A percentile compares a stretch with the other conserved stretches of the same genome.
Evolutionary conservation across 768 basidiomycete species (phyloP).

Genomic region (Boletus sensibilis): DNA sequence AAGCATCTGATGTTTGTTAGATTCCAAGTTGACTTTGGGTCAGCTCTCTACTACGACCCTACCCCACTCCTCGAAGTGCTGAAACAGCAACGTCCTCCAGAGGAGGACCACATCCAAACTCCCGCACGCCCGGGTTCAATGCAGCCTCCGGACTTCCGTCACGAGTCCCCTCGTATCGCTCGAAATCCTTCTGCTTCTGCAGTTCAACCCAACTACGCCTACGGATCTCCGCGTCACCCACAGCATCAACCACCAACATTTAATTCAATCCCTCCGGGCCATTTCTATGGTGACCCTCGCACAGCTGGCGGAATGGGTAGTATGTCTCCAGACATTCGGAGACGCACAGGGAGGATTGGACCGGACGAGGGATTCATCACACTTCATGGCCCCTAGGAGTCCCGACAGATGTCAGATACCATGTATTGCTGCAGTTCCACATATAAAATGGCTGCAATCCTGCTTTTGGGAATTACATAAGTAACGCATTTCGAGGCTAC

Average conservation of each 20-base stretch:
- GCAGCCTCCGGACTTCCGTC: constrained; percentile 35
- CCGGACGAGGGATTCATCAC: constrained; percentile 35
- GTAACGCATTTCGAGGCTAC: not conserved
- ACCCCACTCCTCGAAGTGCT: constrained; percentile 55
- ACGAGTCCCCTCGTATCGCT: constrained; percentile 34
- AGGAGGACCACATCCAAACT: constrained; percentile 27
- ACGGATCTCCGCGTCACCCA: constrained; percentile 34
- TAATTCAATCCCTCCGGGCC: constrained; percentile 37
- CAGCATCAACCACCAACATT: constrained; percentile 30
- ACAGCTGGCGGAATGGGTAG: constrained; percentile 34
- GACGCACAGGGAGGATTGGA: constrained; percentile 31
- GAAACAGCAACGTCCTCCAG: constrained; percentile 35
- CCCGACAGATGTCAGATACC: constrained; percentile 5
- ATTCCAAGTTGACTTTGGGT: constrained; percentile 73
- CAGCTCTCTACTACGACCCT: constrained; percentile 73
- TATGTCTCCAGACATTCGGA: constrained; percentile 36
- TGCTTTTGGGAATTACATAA: not conserved
- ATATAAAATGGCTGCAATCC: not conserved
- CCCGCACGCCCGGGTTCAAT: constrained; percentile 26
- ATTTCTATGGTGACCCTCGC: constrained; percentile 41
- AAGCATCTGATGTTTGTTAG: constrained; percentile 34
- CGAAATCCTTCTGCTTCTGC: constrained; percentile 32
- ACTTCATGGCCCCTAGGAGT: constrained; percentile 27
- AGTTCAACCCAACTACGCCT: constrained; percentile 29
- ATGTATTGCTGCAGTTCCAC: constrained; percentile 4